Conservation (phyloP, 2,329 filamentous ascomycete species). For the Periconia digitata region DNA sequence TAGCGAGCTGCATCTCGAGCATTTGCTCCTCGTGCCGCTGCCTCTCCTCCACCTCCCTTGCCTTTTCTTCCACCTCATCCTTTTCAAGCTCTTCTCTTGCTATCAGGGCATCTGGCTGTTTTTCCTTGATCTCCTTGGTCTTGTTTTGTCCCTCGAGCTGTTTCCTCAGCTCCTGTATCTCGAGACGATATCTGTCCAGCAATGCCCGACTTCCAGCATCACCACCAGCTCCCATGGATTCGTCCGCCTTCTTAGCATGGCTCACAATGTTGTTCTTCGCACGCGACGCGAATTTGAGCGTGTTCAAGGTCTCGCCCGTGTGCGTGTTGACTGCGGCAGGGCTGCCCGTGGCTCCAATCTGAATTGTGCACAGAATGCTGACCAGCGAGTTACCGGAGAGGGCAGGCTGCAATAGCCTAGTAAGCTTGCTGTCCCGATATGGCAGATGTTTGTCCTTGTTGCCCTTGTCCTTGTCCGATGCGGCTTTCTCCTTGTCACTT, state of each 20-base stretch:
- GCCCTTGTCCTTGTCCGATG: slow-evolving; percentile 63
- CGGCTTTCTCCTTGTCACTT: slow-evolving; percentile 79
- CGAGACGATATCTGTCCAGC: slow-evolving; percentile 88
- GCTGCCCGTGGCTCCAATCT: slow-evolving; percentile 77
- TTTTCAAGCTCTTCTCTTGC: slow-evolving; percentile 50
- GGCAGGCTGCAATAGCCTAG: slow-evolving; percentile 85
- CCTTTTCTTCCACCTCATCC: slow-evolving; percentile 68
- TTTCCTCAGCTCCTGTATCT: slow-evolving; percentile 78
- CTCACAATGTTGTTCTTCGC: slow-evolving; percentile 98
- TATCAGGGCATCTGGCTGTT: background rate
- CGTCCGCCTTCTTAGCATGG: slow-evolving; percentile 92
- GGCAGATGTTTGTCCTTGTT: slow-evolving; percentile 94
- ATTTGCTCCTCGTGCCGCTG: slow-evolving; percentile 94
- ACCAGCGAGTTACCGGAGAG: slow-evolving; percentile 92
- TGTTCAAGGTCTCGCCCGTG: slow-evolving; percentile 88
- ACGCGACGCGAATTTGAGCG: slow-evolving; percentile 91
- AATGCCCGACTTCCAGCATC: slow-evolving; percentile 86
- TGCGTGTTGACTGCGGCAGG: slow-evolving; percentile 72
- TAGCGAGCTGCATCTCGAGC: slow-evolving; percentile 95
- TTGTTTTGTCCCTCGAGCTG: slow-evolving; percentile 82
- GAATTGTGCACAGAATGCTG: slow-evolving; percentile 95
- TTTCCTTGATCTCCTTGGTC: slow-evolving; percentile 55
- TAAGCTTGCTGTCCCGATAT: slow-evolving; percentile 97
- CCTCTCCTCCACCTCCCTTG: slow-evolving; percentile 71
- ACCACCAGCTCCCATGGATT: slow-evolving; percentile 73